These are phyloP conservation scores for Phaseolus lunatus DNA, from an alignment of 306 rosid genomes.

Conservation along the genomic window DNA sequence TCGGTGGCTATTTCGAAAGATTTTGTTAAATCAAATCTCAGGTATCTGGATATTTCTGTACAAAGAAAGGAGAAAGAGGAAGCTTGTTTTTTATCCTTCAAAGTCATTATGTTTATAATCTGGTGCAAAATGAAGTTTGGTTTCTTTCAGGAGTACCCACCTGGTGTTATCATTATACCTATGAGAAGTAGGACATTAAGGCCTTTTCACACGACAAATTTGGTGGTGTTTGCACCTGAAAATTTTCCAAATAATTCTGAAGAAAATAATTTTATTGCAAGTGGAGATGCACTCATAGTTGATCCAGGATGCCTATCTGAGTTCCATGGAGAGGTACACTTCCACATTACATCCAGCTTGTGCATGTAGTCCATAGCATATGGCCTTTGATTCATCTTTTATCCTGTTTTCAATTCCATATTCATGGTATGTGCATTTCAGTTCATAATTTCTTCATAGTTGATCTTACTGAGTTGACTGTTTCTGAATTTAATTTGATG, in stretches of 20 bases:
- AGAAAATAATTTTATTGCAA: conserved; percentile 55
- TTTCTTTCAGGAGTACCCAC: conserved; percentile 81
- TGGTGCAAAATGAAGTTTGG: conserved; percentile 29
- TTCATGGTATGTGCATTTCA: conserved; percentile 31
- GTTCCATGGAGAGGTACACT: conserved; percentile 78
- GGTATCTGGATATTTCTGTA: conserved; percentile 16
- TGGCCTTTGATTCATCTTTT: conserved; percentile 34
- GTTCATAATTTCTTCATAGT: conserved; percentile 33
- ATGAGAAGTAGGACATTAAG: conserved; percentile 76
- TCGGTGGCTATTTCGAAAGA: conserved; percentile 2
- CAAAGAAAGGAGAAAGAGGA: conserved; percentile 31
- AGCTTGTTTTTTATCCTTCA: conserved; percentile 5
- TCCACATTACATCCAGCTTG: conserved; percentile 20
- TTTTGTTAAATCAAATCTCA: conserved; percentile 6
- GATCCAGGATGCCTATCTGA: conserved; percentile 87
- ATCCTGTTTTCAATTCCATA: conserved; percentile 30
- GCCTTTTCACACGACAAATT: conserved; percentile 81
- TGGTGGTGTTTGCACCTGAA: conserved; percentile 79
- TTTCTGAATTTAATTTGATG: conserved; percentile 6
- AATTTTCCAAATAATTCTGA: conserved; percentile 45
- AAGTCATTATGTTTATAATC: conserved; percentile 34
- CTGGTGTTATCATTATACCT: conserved; percentile 75
- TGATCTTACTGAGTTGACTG: not conserved
- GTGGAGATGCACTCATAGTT: conserved; percentile 87
- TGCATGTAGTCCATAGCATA: conserved; percentile 27